A percentile compares a stretch with the other conserved stretches of the same genome.
Conservation (phyloP, 345 rosid species). For the Clarkia xantiana region DNA sequence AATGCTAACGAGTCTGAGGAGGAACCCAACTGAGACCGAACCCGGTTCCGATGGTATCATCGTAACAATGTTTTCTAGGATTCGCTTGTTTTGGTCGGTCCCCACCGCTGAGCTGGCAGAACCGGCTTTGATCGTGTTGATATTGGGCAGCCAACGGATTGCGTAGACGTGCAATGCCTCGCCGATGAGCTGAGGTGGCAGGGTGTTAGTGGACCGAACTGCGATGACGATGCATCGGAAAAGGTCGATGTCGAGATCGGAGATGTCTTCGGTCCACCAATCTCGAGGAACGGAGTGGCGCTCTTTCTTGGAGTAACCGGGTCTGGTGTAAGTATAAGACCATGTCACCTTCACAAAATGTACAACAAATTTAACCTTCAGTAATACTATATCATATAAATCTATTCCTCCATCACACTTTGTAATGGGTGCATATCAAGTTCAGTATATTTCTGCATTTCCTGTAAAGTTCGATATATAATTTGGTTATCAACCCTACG, state of each 20-base stretch:
- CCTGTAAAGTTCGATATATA: too few species aligned
- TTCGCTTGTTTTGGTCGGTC: slow-evolving; percentile 28
- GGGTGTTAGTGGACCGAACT: slow-evolving; percentile 40
- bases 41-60: slow-evolving; percentile 78
- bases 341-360: slow-evolving; percentile 54
- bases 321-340: slow-evolving; percentile 84
- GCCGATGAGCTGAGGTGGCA: slow-evolving; percentile 75
- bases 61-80: slow-evolving; percentile 60
- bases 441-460: too few species aligned
- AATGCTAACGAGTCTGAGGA: slow-evolving; percentile 70
- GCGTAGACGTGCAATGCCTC: slow-evolving; percentile 95
- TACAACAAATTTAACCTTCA: background rate
- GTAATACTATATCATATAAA: too few species aligned
- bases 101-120: slow-evolving; percentile 27
- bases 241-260: slow-evolving; percentile 81
- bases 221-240: slow-evolving; percentile 64
- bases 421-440: too few species aligned
- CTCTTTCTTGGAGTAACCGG: slow-evolving; percentile 45
- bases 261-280: slow-evolving; percentile 98
- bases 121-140: slow-evolving; percentile 20
- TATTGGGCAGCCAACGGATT: slow-evolving; percentile 75
- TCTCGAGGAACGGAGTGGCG: slow-evolving; percentile 67
- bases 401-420: too few species aligned
- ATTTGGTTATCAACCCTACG: too few species aligned
- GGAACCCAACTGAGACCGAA: slow-evolving; percentile 68